Base-by-base conservation (phyloP, 306 rosid species). In the Abrus pulchellus region DNA sequence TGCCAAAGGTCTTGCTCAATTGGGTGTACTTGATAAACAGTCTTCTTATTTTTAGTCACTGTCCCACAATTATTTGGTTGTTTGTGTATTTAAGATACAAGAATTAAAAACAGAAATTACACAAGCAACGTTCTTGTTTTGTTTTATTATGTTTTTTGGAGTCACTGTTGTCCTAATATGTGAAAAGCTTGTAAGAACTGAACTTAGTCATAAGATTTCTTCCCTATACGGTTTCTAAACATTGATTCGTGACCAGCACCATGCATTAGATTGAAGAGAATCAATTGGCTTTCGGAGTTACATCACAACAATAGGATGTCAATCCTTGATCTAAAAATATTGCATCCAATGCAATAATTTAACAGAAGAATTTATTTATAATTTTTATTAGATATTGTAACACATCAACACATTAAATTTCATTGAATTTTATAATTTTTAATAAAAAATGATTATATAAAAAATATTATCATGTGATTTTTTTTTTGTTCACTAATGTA, bases 1-100 rank as follows among this genome's bases (percentile, higher is more conserved):
- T 83, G 95, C 92, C 45, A 85, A 47, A 74, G 66, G 87, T 60
- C 91, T 91, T 50, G 87, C 80, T 67, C 92, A 89, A 79, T 72
- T 91, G 85, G 91, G 81, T 71, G 79, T 80, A 45, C 84, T 89
- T 63, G 88, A 89, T 28, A 61, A 10, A 63, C 91, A 91, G 64
- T 89, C 95, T 71, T 91, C 92, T 30, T 87, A 87, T 70, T 91
- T 90, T 80, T 89, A 73, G 79, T 38, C 74, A 34, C 27, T 9
- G 6, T 50, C 32, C 38, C 76, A 27, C 61, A 13, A 50, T 59
- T 30, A 38, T 74, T 67, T 60, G 56, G 45, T 32, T 66, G 68
- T 65, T 64, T 79, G 53, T 20, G 9, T 65, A 56, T n/a, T 71
- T 30, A 50, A 33, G 56, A 71, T 32, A 62, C 45, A 60, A 20